Evolutionary conservation across 2,329 filamentous ascomycete species (phyloP).

Genomic region (Fusarium anguioides): DNA sequence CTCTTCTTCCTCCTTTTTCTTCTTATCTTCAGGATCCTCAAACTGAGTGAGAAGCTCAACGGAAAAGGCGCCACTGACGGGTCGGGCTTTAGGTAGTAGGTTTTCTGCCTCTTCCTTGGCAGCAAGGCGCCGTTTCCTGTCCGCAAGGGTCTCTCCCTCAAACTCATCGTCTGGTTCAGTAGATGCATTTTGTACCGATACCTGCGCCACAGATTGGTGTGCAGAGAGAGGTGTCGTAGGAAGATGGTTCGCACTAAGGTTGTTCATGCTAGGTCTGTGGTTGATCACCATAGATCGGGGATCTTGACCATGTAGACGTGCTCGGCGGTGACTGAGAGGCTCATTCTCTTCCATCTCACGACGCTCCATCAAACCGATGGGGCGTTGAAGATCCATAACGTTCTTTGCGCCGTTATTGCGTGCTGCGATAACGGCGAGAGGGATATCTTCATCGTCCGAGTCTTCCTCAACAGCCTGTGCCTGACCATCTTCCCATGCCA

Average conservation of each 20-base stretch:
- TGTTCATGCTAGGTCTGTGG: conserved; percentile 58
- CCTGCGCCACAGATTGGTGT: conserved; percentile 36
- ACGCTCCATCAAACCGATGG: conserved; percentile 80
- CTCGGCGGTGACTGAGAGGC: conserved; percentile 81
- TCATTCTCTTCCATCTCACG: conserved; percentile 93
- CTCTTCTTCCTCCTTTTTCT: conserved; percentile 52
- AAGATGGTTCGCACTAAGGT: conserved; percentile 47
- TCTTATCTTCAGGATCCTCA: conserved; percentile 60
- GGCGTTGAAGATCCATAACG: conserved; percentile 68
- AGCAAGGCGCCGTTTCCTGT: conserved; percentile 73
- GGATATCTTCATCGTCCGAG: conserved; percentile 84
- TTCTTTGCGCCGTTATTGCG: conserved; percentile 65
- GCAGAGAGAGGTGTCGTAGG: conserved; percentile 35
- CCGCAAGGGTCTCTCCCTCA: conserved; percentile 73
- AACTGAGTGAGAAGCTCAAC: conserved; percentile 75
- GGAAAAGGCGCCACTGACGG: conserved; percentile 74
- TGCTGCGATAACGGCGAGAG: conserved; percentile 80
- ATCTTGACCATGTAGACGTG: conserved; percentile 75
- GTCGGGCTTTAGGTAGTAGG: conserved; percentile 63
- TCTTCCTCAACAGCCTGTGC: conserved; percentile 57
- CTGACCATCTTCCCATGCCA: conserved; percentile 87
- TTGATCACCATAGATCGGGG: conserved; percentile 54
- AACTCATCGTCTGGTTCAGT: conserved; percentile 65
- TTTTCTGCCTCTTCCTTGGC: conserved; percentile 62
- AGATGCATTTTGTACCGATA: conserved; percentile 36